Evolutionary conservation across 495 filamentous ascomycete genomes (phyloP), one percentile per base, ranked within the genome.

Genomic region (Pseudomonodictys pantanalensis): DNA sequence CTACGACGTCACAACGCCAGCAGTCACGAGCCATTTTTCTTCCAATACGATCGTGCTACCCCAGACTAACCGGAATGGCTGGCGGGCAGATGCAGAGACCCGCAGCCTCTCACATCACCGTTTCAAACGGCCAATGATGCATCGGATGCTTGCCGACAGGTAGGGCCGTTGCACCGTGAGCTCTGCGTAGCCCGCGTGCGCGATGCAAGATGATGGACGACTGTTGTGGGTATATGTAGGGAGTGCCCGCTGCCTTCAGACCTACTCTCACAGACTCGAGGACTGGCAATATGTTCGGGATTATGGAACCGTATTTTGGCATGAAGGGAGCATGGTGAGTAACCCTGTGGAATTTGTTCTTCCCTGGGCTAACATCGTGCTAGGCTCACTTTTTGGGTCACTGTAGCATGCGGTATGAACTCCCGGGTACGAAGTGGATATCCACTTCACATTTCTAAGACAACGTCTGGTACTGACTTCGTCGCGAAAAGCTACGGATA

Each of bases 381-480:
- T n/a, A n/a, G n/a, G 79, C 71, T 84, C 15, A 81, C 76, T 28
- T 81, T 84, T 59, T 83, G 80, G 80, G 73, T 82, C 46, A 81
- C 79, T n/a, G 75, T 81, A 11, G 61, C 47, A 60, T 66, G 70
- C 51, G 35, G n/a, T 6, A n/a, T n/a, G n/a, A n/a, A n/a, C n/a
- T n/a, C n/a, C n/a, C n/a, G n/a, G n/a, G n/a, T n/a, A n/a, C n/a
- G n/a, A n/a, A n/a, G n/a, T n/a, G n/a, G n/a, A n/a, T n/a, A n/a
- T n/a, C n/a, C n/a, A n/a, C n/a, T n/a, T n/a, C n/a, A n/a, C n/a
- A n/a, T n/a, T n/a, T n/a, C n/a, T n/a, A n/a, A n/a, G n/a, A n/a
- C n/a, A n/a, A n/a, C n/a, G n/a, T n/a, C n/a, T n/a, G n/a, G n/a
- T n/a, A n/a, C n/a, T n/a, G n/a, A n/a, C n/a, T n/a, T n/a, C n/a